These are phyloP conservation scores for Carex scoparia DNA, from an alignment of 176 grass and related monocot species.

Conservation along the genomic window DNA sequence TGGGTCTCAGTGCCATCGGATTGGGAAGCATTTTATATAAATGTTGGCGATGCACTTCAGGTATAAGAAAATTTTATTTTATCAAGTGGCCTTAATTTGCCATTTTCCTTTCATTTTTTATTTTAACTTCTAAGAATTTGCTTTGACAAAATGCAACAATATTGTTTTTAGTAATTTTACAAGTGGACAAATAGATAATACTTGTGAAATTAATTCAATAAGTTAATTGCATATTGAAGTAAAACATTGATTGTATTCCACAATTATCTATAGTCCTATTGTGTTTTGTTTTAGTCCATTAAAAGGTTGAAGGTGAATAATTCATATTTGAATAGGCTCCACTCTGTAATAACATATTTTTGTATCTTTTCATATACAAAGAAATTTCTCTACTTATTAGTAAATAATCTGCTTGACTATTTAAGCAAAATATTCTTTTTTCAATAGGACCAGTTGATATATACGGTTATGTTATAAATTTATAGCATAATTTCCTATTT, in stretches of 20 bases:
- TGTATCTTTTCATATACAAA: not conserved
- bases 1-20: conserved; percentile 89
- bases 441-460: not conserved
- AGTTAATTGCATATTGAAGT: not conserved
- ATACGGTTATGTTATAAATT: not conserved
- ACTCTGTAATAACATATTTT: not conserved
- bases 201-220: not conserved
- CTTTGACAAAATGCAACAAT: not conserved
- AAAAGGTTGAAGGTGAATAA: not conserved
- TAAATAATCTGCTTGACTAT: not conserved
- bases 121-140: not conserved
- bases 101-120: not conserved
- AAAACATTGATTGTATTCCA: not conserved
- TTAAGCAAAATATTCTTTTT: not conserved
- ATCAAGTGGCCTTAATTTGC: not conserved
- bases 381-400: not conserved
- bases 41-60: conserved; percentile 91
- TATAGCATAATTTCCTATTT: not conserved
- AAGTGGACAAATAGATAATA: not conserved
- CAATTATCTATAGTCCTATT: not conserved
- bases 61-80: conserved; percentile 15
- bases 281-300: not conserved
- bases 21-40: conserved; percentile 74
- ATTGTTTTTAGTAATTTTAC: not conserved
- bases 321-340: not conserved